These are phyloP conservation scores for Acephala macrosclerotiorum DNA, from an alignment of 2,329 filamentous ascomycete genomes.

Conservation along the genomic window DNA sequence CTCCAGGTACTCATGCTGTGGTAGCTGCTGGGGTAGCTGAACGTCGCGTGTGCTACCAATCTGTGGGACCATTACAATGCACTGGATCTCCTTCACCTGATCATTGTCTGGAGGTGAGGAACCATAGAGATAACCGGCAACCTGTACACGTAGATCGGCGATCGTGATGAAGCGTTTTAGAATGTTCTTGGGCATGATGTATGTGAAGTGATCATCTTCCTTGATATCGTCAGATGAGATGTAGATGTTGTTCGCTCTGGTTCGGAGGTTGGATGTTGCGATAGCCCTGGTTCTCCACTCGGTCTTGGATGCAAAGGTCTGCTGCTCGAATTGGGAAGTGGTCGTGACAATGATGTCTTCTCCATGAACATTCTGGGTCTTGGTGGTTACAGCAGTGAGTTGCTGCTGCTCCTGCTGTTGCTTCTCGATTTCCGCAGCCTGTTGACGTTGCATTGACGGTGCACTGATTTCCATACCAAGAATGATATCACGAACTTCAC, in stretches of 20 bases:
- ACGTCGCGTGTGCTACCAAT: constrained; percentile 93
- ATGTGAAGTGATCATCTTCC: constrained; percentile 86
- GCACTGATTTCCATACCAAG: constrained; percentile 99
- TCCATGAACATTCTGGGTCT: constrained; percentile 95
- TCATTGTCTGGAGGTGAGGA: constrained; percentile 92
- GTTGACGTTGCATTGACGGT: constrained; percentile 96
- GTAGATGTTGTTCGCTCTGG: constrained; percentile 96
- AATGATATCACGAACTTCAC: constrained; percentile 97
- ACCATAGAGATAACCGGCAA: constrained; percentile 95
- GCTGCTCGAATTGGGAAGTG: constrained; percentile 96
- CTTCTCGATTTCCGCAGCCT: constrained; percentile 98
- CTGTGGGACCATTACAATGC: constrained; percentile 97
- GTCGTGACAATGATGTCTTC: constrained; percentile 99
- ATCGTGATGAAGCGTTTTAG: constrained; percentile 98
- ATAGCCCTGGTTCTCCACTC: constrained; percentile 98
- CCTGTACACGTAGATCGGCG: constrained; percentile 93
- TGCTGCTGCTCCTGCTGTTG: constrained; percentile 97
- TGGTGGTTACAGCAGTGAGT: constrained; percentile 95
- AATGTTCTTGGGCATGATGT: constrained; percentile 99
- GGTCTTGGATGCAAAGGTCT: constrained; percentile 97
- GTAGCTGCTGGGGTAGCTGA: constrained; percentile 87
- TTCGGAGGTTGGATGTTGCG: constrained; percentile 93
- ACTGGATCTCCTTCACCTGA: constrained; percentile 95
- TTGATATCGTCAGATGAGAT: constrained; percentile 95
- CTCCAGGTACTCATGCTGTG: constrained; percentile 89